These are phyloP conservation scores for Solanum chaucha DNA, from an alignment of 257 asterid genomes.

Conservation along the genomic window DNA sequence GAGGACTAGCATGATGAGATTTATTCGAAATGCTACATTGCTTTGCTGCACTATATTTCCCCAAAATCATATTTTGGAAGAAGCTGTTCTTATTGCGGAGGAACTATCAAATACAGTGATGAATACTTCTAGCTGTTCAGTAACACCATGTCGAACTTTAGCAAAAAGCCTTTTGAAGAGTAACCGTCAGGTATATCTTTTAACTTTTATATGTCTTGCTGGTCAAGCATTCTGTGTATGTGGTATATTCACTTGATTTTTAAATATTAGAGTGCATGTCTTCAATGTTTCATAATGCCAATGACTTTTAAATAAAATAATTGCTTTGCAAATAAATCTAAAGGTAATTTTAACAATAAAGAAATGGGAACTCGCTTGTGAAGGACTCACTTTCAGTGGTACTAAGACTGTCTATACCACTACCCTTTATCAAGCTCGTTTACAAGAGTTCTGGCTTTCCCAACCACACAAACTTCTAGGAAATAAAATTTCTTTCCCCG, in stretches of 20 bases:
- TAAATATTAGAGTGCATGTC: background rate
- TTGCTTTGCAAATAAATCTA: background rate
- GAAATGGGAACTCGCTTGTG: background rate
- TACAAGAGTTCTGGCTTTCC: background rate
- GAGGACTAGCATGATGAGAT: slow-evolving; percentile 63
- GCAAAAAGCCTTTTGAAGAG: slow-evolving; percentile 76
- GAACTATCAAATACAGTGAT: slow-evolving; percentile 72
- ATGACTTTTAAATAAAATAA: background rate
- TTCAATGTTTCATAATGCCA: background rate
- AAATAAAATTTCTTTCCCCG: background rate
- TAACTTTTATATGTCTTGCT: background rate
- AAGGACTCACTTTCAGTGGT: background rate
- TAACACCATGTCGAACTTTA: slow-evolving; percentile 80
- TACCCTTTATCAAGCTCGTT: background rate
- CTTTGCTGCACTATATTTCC: slow-evolving; percentile 76
- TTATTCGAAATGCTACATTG: slow-evolving; percentile 72
- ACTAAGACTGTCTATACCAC: background rate
- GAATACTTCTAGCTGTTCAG: slow-evolving; percentile 36
- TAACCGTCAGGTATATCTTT: slow-evolving; percentile 69
- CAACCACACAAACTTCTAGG: background rate
- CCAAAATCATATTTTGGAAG: slow-evolving; percentile 69
- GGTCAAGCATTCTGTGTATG: background rate
- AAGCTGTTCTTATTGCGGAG: slow-evolving; percentile 90
- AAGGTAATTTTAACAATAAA: background rate
- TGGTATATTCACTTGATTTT: background rate